A percentile compares a stretch with the other conserved stretches of the same genome.
These are phyloP conservation scores for Monosporozyma solicola DNA, from an alignment of 805 yeast genomes.

Conservation along the genomic window DNA sequence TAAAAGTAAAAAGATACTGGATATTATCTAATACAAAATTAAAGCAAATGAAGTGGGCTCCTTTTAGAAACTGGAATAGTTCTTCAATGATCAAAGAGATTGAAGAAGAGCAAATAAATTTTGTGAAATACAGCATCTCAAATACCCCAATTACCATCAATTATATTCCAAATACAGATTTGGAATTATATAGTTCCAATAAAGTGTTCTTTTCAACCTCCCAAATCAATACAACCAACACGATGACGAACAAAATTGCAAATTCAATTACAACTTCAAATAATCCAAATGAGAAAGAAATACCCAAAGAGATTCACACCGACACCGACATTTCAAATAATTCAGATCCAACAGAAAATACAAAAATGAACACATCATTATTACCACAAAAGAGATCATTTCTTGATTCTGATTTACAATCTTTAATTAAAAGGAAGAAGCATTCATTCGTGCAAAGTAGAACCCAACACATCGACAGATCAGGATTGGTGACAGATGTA, in stretches of 20 bases:
- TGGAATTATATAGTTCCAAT: background rate
- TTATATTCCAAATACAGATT: background rate
- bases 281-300: background rate
- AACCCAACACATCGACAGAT: conserved; percentile 1
- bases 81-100: background rate
- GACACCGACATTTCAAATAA: background rate
- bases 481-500: background rate
- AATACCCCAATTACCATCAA: background rate
- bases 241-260: background rate
- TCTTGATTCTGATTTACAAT: conserved; percentile 15
- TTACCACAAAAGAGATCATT: conserved; percentile 18
- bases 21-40: conserved; percentile 7
- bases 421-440: conserved; percentile 8
- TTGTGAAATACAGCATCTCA: background rate
- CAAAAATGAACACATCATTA: conserved; percentile 10
- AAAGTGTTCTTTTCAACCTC: background rate
- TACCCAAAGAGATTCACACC: background rate
- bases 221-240: background rate
- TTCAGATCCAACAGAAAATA: background rate
- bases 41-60: conserved; percentile 16
- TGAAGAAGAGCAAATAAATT: background rate
- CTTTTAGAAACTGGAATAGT: conserved; percentile 6
- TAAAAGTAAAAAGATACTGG: conserved; percentile 9
- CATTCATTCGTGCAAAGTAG: background rate
- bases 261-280: background rate